These are phyloP conservation scores for Truncatella angustata DNA, from an alignment of 2,329 filamentous ascomycete genomes.

Conservation along the genomic window DNA sequence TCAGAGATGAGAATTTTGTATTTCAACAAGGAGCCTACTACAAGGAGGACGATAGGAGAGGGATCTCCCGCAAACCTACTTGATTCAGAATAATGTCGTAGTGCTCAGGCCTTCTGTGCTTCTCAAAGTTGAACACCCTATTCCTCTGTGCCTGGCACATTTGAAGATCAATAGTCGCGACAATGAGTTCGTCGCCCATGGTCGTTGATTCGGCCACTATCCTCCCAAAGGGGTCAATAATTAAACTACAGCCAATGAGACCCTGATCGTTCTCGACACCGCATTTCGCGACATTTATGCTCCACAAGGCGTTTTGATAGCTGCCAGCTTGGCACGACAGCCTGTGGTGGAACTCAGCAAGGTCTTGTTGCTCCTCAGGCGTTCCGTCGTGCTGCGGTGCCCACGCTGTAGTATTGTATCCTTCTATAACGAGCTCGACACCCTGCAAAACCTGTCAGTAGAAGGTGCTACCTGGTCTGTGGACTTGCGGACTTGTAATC, in stretches of 20 bases:
- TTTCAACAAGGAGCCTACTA: too few relatives aligned
- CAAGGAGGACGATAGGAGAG: too few relatives aligned
- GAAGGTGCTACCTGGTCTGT: background rate
- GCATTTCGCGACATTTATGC: constrained; percentile 46
- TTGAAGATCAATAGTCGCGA: constrained; percentile 48
- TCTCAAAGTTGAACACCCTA: constrained; percentile 44
- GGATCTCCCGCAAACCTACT: constrained; percentile 27
- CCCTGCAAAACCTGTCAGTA: constrained; percentile 24
- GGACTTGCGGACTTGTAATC: constrained; percentile 43
- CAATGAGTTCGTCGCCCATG: constrained; percentile 47
- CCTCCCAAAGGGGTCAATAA: constrained; percentile 46
- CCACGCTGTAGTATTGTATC: constrained; percentile 50
- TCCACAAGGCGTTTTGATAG: constrained; percentile 53
- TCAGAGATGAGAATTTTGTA: too few relatives aligned
- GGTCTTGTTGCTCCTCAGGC: constrained; percentile 40
- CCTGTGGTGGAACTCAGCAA: constrained; percentile 50
- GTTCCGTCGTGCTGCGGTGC: constrained; percentile 39
- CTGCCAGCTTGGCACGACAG: constrained; percentile 50
- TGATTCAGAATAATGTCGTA: constrained; percentile 38
- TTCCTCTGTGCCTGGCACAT: constrained; percentile 46
- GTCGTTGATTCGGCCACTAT: constrained; percentile 48
- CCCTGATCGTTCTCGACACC: constrained; percentile 48
- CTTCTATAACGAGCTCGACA: constrained; percentile 30
- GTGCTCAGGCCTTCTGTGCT: constrained; percentile 41
- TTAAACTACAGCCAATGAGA: constrained; percentile 47